Evolutionary conservation across 768 basidiomycete species (phyloP).

Genomic region (Xerocomellus intermedius): DNA sequence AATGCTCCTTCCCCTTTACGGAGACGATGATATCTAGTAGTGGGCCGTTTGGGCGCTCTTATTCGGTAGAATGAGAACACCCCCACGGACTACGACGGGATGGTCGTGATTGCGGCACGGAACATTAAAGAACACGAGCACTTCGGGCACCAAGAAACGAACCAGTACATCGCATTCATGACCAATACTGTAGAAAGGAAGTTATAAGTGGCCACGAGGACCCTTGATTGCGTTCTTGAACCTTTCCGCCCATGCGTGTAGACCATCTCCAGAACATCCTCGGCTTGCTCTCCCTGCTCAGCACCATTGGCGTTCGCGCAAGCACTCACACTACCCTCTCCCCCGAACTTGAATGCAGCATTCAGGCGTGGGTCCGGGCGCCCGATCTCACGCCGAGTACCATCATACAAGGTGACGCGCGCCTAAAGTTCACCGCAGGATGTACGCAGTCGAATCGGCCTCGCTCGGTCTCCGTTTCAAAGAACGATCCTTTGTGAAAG

Average conservation of each 20-base stretch:
- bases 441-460: background rate
- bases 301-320: background rate
- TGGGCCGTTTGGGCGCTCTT: too few species aligned
- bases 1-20: too few species aligned
- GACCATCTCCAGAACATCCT: background rate
- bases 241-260: background rate
- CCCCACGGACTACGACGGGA: too few species aligned
- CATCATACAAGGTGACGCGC: background rate
- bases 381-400: background rate
- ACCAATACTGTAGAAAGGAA: background rate
- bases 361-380: background rate
- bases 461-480: background rate
- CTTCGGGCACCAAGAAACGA: background rate
- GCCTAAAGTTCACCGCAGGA: background rate
- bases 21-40: too few species aligned
- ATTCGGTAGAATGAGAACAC: too few species aligned
- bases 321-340: background rate
- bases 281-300: background rate
- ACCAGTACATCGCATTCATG: background rate
- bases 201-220: background rate
- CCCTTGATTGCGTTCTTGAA: background rate
- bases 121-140: too few species aligned
- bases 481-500: conserved; percentile 1
- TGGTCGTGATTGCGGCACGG: too few species aligned
- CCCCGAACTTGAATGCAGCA: background rate